These are phyloP conservation scores for Jatropha multifida DNA, from an alignment of 441 rosid genomes.

Conservation along the genomic window DNA sequence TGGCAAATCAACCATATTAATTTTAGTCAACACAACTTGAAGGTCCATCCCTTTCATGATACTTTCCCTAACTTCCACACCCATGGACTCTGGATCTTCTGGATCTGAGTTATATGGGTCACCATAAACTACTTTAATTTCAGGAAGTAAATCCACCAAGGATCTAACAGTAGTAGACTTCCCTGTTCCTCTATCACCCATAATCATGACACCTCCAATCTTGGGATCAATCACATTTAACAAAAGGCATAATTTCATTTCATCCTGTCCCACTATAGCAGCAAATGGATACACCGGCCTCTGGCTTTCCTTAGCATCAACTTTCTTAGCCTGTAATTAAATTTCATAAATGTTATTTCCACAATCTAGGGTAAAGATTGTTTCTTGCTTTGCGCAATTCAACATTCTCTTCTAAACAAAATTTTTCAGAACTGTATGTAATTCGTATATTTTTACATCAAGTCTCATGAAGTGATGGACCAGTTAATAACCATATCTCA, in stretches of 20 bases:
- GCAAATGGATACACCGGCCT: conserved; percentile 93
- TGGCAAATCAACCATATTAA: conserved; percentile 97
- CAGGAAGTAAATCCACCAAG: conserved; percentile 81
- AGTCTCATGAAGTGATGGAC: not conserved
- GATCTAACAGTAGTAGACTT: conserved; percentile 92
- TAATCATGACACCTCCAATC: conserved; percentile 96
- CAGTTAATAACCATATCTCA: not conserved
- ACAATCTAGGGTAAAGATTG: conserved; percentile 2
- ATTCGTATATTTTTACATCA: not conserved
- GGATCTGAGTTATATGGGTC: conserved; percentile 96
- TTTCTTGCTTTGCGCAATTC: not conserved
- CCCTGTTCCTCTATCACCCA: conserved; percentile 98
- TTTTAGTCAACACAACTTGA: conserved; percentile 43
- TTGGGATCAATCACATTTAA: conserved; percentile 91
- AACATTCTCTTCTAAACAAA: conserved; percentile 6
- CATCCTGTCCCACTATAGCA: conserved; percentile 97
- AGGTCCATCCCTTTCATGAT: conserved; percentile 53
- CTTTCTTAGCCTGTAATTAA: conserved; percentile 49
- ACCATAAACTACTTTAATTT: conserved; percentile 70
- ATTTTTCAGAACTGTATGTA: not conserved
- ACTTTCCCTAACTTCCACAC: conserved; percentile 72
- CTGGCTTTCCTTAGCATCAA: conserved; percentile 60
- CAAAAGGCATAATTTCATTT: conserved; percentile 91
- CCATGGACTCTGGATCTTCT: conserved; percentile 86
- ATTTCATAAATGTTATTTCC: conserved; percentile 18